Conservation (phyloP, 106 monocot species). For the Posidonia australis region DNA sequence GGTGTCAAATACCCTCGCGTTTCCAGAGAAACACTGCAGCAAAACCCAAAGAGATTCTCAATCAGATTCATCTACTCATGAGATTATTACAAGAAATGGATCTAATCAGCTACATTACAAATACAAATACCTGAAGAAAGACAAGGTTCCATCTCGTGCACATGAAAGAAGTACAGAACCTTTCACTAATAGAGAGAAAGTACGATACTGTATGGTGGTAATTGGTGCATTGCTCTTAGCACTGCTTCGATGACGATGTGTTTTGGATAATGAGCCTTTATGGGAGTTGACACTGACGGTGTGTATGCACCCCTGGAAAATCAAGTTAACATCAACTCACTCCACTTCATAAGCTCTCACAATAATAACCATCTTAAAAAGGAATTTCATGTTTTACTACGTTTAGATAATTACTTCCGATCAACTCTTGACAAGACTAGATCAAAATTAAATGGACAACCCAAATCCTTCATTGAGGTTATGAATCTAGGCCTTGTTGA, state of each 20-base stretch:
- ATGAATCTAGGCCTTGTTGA: background rate
- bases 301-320: conserved; percentile 71
- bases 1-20: conserved; percentile 75
- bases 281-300: conserved; percentile 72
- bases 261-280: conserved; percentile 80
- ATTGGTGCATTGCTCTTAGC: conserved; percentile 53
- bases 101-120: background rate
- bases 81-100: background rate
- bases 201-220: conserved; percentile 83
- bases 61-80: background rate
- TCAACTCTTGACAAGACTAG: too few relatives aligned
- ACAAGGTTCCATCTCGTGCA: conserved; percentile 81
- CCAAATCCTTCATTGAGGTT: background rate
- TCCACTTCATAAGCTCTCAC: too few relatives aligned
- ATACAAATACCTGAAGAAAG: conserved; percentile 67
- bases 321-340: conserved; percentile 3
- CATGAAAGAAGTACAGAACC: conserved; percentile 87
- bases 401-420: too few relatives aligned
- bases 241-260: conserved; percentile 64
- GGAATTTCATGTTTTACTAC: too few relatives aligned
- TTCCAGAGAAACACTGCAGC: conserved; percentile 72
- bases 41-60: background rate
- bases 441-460: too few relatives aligned
- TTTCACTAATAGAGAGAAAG: conserved; percentile 70
- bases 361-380: too few relatives aligned